Conservation (phyloP, 306 rosid species). For the Acacia melanoxylon region DNA sequence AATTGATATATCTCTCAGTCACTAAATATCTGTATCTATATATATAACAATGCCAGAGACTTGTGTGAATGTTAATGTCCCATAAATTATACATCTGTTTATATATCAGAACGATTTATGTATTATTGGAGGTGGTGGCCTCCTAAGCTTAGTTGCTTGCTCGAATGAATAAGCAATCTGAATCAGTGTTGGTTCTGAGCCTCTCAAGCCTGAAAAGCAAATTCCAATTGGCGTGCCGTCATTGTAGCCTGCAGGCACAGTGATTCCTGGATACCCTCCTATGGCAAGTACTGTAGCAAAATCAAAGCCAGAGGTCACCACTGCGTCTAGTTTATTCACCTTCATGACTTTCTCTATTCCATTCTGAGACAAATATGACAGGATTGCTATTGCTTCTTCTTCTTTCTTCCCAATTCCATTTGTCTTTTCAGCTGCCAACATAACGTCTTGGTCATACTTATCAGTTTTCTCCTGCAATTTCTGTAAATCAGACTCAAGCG, state of each 20-base stretch:
- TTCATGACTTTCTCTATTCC: constrained; percentile 45
- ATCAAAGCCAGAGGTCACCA: constrained; percentile 39
- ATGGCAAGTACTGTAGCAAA: constrained; percentile 45
- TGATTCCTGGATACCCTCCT: constrained; percentile 75
- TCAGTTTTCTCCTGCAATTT: constrained; percentile 43
- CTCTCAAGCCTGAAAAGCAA: constrained; percentile 67
- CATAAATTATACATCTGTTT: background rate
- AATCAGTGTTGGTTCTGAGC: constrained; percentile 62
- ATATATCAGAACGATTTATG: background rate
- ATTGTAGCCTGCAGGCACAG: constrained; percentile 67
- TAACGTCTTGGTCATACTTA: constrained; percentile 34
- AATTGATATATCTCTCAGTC: background rate
- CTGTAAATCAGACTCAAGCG: background rate
- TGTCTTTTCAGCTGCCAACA: constrained; percentile 37
- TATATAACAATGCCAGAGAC: background rate
- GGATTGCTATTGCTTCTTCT: constrained; percentile 24
- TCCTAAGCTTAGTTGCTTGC: constrained; percentile 65
- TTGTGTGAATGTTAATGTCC: background rate
- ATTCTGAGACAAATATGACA: constrained; percentile 22
- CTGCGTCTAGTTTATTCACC: constrained; percentile 44
- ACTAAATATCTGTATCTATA: background rate
- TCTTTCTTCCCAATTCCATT: constrained; percentile 31
- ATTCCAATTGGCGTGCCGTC: constrained; percentile 56
- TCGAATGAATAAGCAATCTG: constrained; percentile 67
- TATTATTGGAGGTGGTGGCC: constrained; percentile 43